Conservation (phyloP, 345 rosid species). For the Eucalyptus victrix region DNA sequence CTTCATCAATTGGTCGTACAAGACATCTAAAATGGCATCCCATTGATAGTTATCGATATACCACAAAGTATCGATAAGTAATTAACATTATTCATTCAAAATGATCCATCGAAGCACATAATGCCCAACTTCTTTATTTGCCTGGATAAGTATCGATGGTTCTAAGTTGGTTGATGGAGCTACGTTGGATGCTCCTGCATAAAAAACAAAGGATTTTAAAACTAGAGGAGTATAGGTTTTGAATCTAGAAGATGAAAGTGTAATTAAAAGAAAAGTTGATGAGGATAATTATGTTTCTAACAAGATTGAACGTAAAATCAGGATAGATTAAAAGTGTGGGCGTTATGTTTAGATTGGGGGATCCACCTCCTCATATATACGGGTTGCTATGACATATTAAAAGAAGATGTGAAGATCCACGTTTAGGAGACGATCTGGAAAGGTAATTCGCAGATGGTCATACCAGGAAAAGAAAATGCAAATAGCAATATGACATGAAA, state of each 20-base stretch:
- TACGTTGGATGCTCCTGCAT: too few relatives aligned
- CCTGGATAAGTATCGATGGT: too few relatives aligned
- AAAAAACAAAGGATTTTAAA: neutral
- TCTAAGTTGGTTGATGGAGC: too few relatives aligned
- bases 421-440: neutral
- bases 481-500: too few relatives aligned
- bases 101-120: too few relatives aligned
- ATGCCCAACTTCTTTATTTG: too few relatives aligned
- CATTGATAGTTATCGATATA: too few relatives aligned
- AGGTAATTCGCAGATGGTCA: neutral
- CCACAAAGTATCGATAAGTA: too few relatives aligned
- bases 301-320: too few relatives aligned
- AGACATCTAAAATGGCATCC: too few relatives aligned
- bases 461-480: neutral
- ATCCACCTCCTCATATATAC: neutral
- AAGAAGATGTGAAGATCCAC: neutral
- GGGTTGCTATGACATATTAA: neutral
- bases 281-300: neutral
- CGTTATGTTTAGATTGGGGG: neutral
- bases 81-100: too few relatives aligned
- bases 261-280: neutral
- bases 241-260: neutral
- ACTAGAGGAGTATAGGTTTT: neutral
- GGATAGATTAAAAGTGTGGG: neutral
- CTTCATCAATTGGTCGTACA: too few relatives aligned